Evolutionary conservation across 2,329 filamentous ascomycete species (phyloP).

Genomic region (Clarireedia monteithiana): DNA sequence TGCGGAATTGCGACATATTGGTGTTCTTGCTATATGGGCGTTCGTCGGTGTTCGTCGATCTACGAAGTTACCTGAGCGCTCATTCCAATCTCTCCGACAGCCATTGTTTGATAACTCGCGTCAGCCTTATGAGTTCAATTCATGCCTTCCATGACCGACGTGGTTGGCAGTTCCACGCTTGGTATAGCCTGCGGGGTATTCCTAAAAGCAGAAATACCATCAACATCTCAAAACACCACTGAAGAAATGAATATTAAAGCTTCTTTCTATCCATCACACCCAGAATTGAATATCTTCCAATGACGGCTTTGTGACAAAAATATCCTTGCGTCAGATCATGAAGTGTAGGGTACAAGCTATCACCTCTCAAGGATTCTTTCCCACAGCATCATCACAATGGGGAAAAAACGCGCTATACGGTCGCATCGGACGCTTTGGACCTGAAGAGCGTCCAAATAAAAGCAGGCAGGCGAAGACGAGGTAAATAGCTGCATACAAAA

Average conservation of each 20-base stretch:
- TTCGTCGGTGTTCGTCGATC: not conserved
- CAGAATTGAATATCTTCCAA: not conserved
- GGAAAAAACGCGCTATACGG: not conserved
- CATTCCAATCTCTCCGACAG: not conserved
- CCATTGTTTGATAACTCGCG: conserved; percentile 5
- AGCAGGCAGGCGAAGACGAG: not conserved
- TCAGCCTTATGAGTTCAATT: conserved; percentile 6
- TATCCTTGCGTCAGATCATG: conserved; percentile 8
- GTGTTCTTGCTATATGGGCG: not conserved
- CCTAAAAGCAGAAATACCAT: conserved; percentile 1
- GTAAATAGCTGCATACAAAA: not conserved
- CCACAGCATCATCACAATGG: not conserved
- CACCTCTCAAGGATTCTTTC: not conserved
- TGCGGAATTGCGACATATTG: not conserved
- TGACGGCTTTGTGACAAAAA: not conserved
- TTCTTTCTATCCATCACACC: not conserved
- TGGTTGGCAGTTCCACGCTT: not conserved
- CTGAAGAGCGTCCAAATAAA: not conserved
- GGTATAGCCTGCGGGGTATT: not conserved
- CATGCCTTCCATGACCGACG: not conserved
- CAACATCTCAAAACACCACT: not conserved
- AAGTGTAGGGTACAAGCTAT: not conserved
- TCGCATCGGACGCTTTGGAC: not conserved
- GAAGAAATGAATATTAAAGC: conserved; percentile 6
- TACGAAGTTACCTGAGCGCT: not conserved